Percentiles rank a stretch among this genome's conserved stretches.
Conservation (phyloP, 2,329 filamentous ascomycete species). For the Colletotrichum karsti region DNA sequence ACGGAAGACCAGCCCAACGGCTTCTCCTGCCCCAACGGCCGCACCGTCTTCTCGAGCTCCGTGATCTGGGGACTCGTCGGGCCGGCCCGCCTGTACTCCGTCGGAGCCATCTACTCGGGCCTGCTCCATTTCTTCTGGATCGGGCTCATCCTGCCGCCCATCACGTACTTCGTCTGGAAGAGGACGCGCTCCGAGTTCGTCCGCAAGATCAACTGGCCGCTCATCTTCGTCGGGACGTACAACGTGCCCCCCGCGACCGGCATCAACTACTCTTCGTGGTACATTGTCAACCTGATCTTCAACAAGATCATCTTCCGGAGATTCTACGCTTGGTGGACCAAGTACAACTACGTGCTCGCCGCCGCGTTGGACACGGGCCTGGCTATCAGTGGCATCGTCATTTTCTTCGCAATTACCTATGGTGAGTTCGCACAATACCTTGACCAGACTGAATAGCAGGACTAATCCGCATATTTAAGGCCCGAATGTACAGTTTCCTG, state of each 20-base stretch:
- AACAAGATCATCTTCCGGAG: slow-evolving; percentile 60
- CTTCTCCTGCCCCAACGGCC: slow-evolving; percentile 65
- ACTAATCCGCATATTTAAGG: slow-evolving; percentile 42
- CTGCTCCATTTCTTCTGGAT: slow-evolving; percentile 63
- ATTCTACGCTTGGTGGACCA: slow-evolving; percentile 64
- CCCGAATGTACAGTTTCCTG: slow-evolving; percentile 50
- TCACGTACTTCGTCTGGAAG: slow-evolving; percentile 57
- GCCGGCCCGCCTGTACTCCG: slow-evolving; percentile 42
- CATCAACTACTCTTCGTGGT: slow-evolving; percentile 63
- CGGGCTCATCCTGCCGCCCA: slow-evolving; percentile 55
- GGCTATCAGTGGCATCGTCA: slow-evolving; percentile 62
- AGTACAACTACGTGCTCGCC: slow-evolving; percentile 67
- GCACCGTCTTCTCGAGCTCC: slow-evolving; percentile 68
- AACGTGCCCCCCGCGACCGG: slow-evolving; percentile 64
- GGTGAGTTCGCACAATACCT: slow-evolving; percentile 52
- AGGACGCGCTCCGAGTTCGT: slow-evolving; percentile 53
- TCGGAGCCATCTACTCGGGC: slow-evolving; percentile 52
- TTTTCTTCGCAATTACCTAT: slow-evolving; percentile 47
- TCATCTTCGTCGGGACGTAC: slow-evolving; percentile 59
- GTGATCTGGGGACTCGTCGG: slow-evolving; percentile 70
- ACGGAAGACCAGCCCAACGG: slow-evolving; percentile 53
- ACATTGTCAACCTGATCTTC: slow-evolving; percentile 62
- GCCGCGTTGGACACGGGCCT: slow-evolving; percentile 66
- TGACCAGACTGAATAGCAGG: too few species aligned
- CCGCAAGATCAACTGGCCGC: slow-evolving; percentile 60